phyloP scores from a whole-genome alignment of 768 basidiomycete genomes.

The Lentinula boryana region DNA sequence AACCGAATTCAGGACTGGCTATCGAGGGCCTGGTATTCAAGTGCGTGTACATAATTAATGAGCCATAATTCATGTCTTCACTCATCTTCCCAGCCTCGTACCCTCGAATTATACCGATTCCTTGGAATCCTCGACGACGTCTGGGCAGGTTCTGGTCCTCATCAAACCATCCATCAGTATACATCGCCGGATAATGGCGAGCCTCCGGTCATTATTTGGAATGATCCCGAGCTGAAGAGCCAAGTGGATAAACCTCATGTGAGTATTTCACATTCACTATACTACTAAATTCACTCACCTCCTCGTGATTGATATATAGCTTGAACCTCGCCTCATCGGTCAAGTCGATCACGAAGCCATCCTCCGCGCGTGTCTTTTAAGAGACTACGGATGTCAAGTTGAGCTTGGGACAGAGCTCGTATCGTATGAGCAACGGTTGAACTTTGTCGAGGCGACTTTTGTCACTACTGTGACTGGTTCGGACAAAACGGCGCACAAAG shows the following conservation, averaged over 20 bases:
- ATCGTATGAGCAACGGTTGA: slow-evolving; percentile 33
- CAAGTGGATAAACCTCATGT: slow-evolving; percentile 9
- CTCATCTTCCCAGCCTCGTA: slow-evolving; percentile 27
- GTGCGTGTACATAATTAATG: slow-evolving; percentile 1
- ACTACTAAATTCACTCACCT: not conserved
- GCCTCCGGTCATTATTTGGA: not conserved
- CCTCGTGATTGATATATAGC: slow-evolving; percentile 4
- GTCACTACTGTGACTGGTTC: not conserved
- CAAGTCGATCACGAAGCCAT: slow-evolving; percentile 27
- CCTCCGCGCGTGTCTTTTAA: slow-evolving; percentile 26
- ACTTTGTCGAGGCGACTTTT: slow-evolving; percentile 30
- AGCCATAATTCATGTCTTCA: not conserved
- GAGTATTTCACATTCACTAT: not conserved
- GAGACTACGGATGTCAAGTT: slow-evolving; percentile 23
- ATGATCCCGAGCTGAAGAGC: not conserved
- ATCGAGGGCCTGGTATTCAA: slow-evolving; percentile 18
- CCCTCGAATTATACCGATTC: slow-evolving; percentile 36
- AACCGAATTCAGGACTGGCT: slow-evolving; percentile 10
- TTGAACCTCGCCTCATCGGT: slow-evolving; percentile 10
- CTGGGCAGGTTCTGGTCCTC: slow-evolving; percentile 19
- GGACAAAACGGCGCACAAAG: not conserved
- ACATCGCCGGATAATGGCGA: slow-evolving; percentile 25
- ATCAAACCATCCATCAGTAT: slow-evolving; percentile 26
- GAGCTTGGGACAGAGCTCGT: slow-evolving; percentile 40
- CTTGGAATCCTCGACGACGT: slow-evolving; percentile 34